These are phyloP conservation scores for Claviceps citrina DNA, from an alignment of 2,329 filamentous ascomycete genomes.

Conservation along the genomic window DNA sequence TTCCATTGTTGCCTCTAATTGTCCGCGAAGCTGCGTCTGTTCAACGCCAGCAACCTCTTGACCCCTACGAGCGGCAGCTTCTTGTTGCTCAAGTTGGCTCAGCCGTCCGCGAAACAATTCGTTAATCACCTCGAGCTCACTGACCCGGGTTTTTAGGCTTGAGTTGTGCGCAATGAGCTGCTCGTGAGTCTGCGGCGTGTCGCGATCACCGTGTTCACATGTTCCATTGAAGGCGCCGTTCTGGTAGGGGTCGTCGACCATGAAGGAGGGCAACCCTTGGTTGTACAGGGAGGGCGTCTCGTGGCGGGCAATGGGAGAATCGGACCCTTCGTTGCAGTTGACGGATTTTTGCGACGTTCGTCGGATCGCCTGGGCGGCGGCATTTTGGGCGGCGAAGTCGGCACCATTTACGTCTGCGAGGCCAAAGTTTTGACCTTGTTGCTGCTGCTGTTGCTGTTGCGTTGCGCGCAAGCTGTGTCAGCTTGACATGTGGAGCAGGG, in stretches of 20 bases:
- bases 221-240: constrained; percentile 21
- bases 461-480: background rate
- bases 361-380: constrained; percentile 34
- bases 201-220: constrained; percentile 41
- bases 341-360: constrained; percentile 56
- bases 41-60: constrained; percentile 40
- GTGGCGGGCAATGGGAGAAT: constrained; percentile 66
- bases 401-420: constrained; percentile 41
- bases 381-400: constrained; percentile 34
- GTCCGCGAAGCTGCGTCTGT: constrained; percentile 39
- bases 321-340: constrained; percentile 59
- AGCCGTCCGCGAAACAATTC: constrained; percentile 64
- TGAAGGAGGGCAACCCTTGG: constrained; percentile 65
- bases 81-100: constrained; percentile 63
- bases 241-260: constrained; percentile 57
- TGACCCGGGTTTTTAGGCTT: constrained; percentile 84
- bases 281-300: constrained; percentile 63
- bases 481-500: background rate
- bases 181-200: constrained; percentile 64
- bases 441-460: constrained; percentile 18
- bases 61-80: constrained; percentile 48
- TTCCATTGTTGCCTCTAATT: constrained; percentile 33
- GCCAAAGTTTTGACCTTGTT: constrained; percentile 25
- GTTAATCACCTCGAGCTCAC: constrained; percentile 89
- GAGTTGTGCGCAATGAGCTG: constrained; percentile 67